These are phyloP conservation scores for Cenchrus fungigraminus DNA, from an alignment of 176 grass and related monocot species.

Conservation along the genomic window DNA sequence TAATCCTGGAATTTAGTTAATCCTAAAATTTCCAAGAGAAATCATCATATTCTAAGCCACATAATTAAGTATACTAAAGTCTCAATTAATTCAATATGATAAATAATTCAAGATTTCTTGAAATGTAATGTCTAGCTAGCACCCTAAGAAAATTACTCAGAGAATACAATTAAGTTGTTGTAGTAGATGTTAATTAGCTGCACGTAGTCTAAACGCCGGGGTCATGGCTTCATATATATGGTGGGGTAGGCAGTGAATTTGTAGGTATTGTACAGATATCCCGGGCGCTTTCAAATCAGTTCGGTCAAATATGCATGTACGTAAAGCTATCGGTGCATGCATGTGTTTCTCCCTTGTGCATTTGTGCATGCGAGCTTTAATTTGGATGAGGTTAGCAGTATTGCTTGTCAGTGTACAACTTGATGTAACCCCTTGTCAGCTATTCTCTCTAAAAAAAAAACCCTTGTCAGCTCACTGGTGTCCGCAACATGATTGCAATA, in stretches of 20 bases:
- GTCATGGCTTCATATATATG: no score
- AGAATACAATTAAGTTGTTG: no score
- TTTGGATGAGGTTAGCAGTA: slow-evolving; percentile 35
- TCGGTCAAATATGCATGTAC: slow-evolving; percentile 14
- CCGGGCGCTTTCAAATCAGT: not conserved
- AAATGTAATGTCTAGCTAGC: not conserved
- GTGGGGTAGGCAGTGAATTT: no score
- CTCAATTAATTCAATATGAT: not conserved
- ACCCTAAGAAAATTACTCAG: no score
- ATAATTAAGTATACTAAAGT: not conserved
- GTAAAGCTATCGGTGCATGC: not conserved
- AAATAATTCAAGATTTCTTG: not conserved
- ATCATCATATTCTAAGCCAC: not conserved
- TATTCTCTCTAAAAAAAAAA: not conserved
- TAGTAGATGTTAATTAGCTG: no score
- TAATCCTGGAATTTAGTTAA: not conserved
- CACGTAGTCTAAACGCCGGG: no score
- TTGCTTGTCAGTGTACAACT: slow-evolving; percentile 11
- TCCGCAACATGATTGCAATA: slow-evolving; percentile 46
- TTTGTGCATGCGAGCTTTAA: slow-evolving; percentile 33
- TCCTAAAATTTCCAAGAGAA: slow-evolving; percentile 3
- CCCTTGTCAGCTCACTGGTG: slow-evolving; percentile 18
- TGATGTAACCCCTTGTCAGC: slow-evolving; percentile 36
- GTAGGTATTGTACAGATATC: not conserved
- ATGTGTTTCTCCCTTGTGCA: not conserved